phyloP scores from a whole-genome alignment of 371 early-diverging fungal genomes.

The Syncephalastrum racemosum region DNA sequence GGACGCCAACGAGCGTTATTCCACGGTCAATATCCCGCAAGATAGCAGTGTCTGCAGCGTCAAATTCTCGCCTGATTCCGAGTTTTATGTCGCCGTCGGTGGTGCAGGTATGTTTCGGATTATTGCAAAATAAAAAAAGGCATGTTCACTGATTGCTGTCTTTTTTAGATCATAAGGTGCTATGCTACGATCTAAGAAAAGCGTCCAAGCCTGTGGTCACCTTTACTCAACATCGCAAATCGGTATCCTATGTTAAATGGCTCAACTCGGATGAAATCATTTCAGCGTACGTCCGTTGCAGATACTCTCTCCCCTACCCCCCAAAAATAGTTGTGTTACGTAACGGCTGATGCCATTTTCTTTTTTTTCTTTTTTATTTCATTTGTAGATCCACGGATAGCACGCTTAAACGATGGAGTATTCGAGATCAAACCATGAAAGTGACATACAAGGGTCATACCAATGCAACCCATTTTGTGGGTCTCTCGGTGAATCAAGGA shows the following conservation, averaged over 20 bases:
- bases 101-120: slow-evolving; percentile 64
- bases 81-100: slow-evolving; percentile 80
- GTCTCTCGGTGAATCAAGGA: slow-evolving; percentile 60
- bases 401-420: slow-evolving; percentile 83
- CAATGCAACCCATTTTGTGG: slow-evolving; percentile 96
- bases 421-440: slow-evolving; percentile 50
- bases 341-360: no score
- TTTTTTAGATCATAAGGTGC: slow-evolving; percentile 77
- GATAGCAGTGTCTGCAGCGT: slow-evolving; percentile 92
- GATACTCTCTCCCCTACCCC: not conserved
- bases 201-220: slow-evolving; percentile 62
- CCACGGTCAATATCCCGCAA: slow-evolving; percentile 76
- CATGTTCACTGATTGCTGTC: not conserved
- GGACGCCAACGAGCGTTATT: slow-evolving; percentile 67
- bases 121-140: not conserved
- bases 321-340: not conserved
- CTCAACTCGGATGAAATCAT: slow-evolving; percentile 68
- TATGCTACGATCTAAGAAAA: slow-evolving; percentile 85
- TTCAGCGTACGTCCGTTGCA: slow-evolving; percentile 74
- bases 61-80: slow-evolving; percentile 79
- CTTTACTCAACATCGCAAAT: slow-evolving; percentile 85
- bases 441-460: slow-evolving; percentile 80
- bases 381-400: slow-evolving; percentile 78
- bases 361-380: not conserved
- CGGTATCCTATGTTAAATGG: slow-evolving; percentile 92